A percentile compares a stretch with the other conserved stretches of the same genome.
These are phyloP conservation scores for Alnus glutinosa DNA, from an alignment of 306 rosid genomes.

Conservation along the genomic window DNA sequence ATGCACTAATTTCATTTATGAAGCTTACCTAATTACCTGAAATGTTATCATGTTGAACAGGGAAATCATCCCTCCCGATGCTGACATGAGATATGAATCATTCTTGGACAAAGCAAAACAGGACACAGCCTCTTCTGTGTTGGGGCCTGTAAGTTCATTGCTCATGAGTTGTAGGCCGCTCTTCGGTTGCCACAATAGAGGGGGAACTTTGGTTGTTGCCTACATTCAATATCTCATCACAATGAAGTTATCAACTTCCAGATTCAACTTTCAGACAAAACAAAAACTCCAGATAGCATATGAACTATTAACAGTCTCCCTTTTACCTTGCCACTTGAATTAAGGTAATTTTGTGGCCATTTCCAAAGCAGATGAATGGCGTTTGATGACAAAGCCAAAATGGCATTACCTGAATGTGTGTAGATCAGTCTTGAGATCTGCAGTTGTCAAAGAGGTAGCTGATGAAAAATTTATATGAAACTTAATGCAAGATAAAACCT, in stretches of 20 bases:
- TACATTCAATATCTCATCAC: constrained; percentile 13
- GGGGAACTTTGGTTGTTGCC: constrained; percentile 31
- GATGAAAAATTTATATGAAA: neutral
- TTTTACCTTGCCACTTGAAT: constrained; percentile 25
- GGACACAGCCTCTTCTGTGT: constrained; percentile 13
- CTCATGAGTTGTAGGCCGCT: constrained; percentile 31
- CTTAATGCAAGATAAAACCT: neutral
- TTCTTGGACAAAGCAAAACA: constrained; percentile 38
- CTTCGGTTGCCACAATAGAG: constrained; percentile 29
- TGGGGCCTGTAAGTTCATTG: constrained; percentile 21
- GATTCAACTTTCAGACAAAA: constrained; percentile 5
- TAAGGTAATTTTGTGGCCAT: constrained; percentile 32
- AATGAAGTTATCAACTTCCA: constrained; percentile 1
- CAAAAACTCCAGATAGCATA: neutral
- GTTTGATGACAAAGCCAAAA: constrained; percentile 41
- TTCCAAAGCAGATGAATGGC: constrained; percentile 45
- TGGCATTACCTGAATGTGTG: constrained; percentile 33
- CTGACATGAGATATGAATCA: constrained; percentile 35
- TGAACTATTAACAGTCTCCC: neutral
- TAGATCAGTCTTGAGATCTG: constrained; percentile 45
- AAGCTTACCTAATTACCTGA: constrained; percentile 30
- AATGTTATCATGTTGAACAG: constrained; percentile 32
- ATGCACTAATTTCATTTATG: neutral
- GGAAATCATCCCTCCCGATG: constrained; percentile 43
- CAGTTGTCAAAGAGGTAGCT: constrained; percentile 10